Evolutionary conservation across 495 filamentous ascomycete species (phyloP).

Genomic region (Xylaria cubensis): DNA sequence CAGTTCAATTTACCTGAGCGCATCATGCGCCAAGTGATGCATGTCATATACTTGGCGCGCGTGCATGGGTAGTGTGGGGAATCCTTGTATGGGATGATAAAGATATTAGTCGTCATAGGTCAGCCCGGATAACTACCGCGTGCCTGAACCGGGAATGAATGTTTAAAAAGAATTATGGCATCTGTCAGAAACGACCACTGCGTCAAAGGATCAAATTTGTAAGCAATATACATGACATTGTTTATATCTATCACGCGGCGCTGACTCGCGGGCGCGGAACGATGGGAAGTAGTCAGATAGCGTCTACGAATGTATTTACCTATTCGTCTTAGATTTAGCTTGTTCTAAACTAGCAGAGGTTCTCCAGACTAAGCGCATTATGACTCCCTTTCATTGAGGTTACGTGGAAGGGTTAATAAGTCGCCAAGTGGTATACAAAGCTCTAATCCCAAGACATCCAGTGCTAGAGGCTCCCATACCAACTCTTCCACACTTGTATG

Average conservation of each 20-base stretch:
- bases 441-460: too few species aligned
- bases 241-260: background rate
- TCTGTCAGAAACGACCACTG: background rate
- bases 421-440: too few species aligned
- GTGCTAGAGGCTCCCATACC: too few species aligned
- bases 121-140: background rate
- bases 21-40: background rate
- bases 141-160: background rate
- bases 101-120: background rate
- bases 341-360: background rate
- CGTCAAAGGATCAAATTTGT: conserved; percentile 1
- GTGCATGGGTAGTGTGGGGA: conserved; percentile 9
- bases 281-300: too few species aligned
- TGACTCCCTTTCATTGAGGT: background rate
- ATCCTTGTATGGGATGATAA: background rate
- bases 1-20: background rate
- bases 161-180: background rate
- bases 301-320: too few species aligned
- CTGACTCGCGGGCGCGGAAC: too few species aligned
- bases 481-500: too few species aligned
- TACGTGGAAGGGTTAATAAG: too few species aligned
- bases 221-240: background rate
- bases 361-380: background rate
- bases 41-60: background rate
- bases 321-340: background rate